Evolutionary conservation across 2,329 filamentous ascomycete species (phyloP), one percentile per base, ranked within the genome.

Genomic region (Exophiala sideris): DNA sequence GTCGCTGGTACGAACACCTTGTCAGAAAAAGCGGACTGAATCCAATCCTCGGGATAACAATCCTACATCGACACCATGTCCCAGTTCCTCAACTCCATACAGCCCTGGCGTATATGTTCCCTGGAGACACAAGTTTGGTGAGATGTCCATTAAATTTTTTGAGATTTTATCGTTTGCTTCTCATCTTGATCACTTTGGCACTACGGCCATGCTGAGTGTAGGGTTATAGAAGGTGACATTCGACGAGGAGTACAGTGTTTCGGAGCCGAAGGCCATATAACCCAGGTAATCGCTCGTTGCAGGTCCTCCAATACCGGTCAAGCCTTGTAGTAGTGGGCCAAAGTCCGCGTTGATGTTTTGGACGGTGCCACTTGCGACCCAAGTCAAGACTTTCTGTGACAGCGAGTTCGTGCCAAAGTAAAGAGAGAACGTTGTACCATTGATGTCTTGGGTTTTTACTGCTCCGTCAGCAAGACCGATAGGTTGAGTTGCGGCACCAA

Each of bases 261-360:
- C 79, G 11, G 75, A 74, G 18, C 79, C 79, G 57, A 82, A 77
- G 42, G 71, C 71, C 60, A 81, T 68, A 58, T 79, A 77, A 16
- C 79, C 79, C 14, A 82, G 64, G 62, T 79, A 81, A 61, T 79
- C 74, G 1, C 65, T 56, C 0, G 64, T 55, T 0, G 64, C 68
- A 8, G 77, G 76, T 57, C 70, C 76, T 33, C 66, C 56, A 9
- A 64, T 49, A 3, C 68, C 65, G 21, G 66, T 61, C 49, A 72
- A 54, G 4, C 60, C 70, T 48, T 71, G 67, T 35, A 82, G 57
- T 3, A 82, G 68, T 0, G 74, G 73, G 9, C 66, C 65, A 9
- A 82, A 65, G 57, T 81, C 76, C 42, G 75, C 78, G 9, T 67
- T 66, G 59, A 81, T 80, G 12, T 66, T 67, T 46, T 73, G 66